phyloP scores from a whole-genome alignment of 768 basidiomycete species.

The Saitozyma podzolica region DNA sequence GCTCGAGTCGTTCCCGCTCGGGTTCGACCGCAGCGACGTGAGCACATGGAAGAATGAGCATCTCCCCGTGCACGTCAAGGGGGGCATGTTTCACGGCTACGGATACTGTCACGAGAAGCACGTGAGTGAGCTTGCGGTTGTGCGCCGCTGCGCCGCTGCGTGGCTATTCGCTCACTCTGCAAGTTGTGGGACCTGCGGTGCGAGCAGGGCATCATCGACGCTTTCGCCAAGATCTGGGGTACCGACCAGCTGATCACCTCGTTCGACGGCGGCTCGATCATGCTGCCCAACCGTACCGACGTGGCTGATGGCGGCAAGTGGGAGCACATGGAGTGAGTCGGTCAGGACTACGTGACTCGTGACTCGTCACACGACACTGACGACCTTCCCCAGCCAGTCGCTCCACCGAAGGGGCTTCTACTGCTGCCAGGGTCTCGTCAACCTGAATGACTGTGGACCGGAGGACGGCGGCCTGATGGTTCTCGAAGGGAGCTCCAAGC shows the following conservation, averaged over 20 bases:
- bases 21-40: slow-evolving; percentile 45
- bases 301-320: slow-evolving; percentile 20
- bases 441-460: slow-evolving; percentile 31
- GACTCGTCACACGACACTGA: neutral
- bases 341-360: too few species aligned
- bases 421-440: slow-evolving; percentile 29
- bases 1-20: slow-evolving; percentile 45
- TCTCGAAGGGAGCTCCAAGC: slow-evolving; percentile 41
- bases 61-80: slow-evolving; percentile 34
- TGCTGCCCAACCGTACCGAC: slow-evolving; percentile 25
- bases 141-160: neutral
- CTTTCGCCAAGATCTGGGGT: slow-evolving; percentile 45
- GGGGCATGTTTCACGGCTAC: slow-evolving; percentile 37
- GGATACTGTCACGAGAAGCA: slow-evolving; percentile 32
- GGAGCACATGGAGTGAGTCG: slow-evolving; percentile 32
- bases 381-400: slow-evolving; percentile 10
- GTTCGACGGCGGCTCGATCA: slow-evolving; percentile 27
- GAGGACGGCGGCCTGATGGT: slow-evolving; percentile 15
- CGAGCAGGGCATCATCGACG: slow-evolving; percentile 36
- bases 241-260: slow-evolving; percentile 46
- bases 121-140: slow-evolving; percentile 9
- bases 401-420: slow-evolving; percentile 25
- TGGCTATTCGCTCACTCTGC: too few species aligned
- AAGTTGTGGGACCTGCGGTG: slow-evolving; percentile 40
- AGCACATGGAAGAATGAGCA: slow-evolving; percentile 40